Evolutionary conservation across 805 yeast species (phyloP).

Genomic region (Priceomyces castillae): DNA sequence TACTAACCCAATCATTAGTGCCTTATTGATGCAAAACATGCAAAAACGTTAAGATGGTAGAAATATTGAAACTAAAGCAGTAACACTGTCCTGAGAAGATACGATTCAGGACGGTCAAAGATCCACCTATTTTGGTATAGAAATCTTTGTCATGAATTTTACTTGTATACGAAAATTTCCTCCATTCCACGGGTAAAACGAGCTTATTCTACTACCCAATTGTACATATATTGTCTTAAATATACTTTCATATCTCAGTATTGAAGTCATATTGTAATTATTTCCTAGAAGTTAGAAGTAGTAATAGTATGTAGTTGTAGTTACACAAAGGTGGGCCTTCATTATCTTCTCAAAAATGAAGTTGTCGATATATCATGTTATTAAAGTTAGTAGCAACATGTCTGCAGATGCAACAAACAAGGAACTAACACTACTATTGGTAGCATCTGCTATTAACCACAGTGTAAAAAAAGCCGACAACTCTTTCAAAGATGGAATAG

Average conservation of each 20-base stretch:
- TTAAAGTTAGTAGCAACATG: not conserved
- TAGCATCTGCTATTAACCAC: constrained; percentile 16
- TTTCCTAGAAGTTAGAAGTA: too few relatives aligned
- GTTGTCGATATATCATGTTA: not conserved
- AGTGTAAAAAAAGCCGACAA: constrained; percentile 6
- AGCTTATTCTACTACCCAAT: not conserved
- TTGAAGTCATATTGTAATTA: not conserved
- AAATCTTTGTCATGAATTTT: not conserved
- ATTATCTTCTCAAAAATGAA: not conserved
- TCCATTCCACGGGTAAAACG: not conserved
- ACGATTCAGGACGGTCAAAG: not conserved
- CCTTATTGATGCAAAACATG: constrained; percentile 71
- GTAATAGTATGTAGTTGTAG: too few relatives aligned
- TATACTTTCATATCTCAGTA: not conserved
- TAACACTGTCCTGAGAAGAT: not conserved
- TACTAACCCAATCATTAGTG: constrained; percentile 38
- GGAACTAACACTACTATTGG: constrained; percentile 11
- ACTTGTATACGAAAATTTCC: not conserved
- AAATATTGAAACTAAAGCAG: not conserved
- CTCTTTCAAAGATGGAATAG: constrained; percentile 5
- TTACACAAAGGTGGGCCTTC: too few relatives aligned
- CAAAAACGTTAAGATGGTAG: constrained; percentile 23
- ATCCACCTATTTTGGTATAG: not conserved
- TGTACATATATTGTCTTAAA: not conserved
- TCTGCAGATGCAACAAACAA: constrained; percentile 1